Evolutionary conservation across 768 basidiomycete genomes (phyloP).

Genomic region (Aureoboletus auriporus): DNA sequence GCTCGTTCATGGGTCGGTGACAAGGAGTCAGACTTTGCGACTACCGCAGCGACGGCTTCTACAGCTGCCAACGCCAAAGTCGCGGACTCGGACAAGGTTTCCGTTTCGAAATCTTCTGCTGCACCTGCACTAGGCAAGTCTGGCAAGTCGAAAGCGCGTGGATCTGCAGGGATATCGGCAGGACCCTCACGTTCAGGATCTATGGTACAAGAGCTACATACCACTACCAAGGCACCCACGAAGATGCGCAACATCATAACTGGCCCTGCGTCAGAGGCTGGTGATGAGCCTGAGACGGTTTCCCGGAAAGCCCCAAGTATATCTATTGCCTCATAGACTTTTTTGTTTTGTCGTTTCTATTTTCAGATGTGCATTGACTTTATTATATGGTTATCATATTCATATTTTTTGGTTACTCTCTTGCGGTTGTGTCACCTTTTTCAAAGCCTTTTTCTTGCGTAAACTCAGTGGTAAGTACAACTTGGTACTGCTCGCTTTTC

Average conservation of each 20-base stretch:
- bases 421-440: background rate
- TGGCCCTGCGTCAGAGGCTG: conserved; percentile 48
- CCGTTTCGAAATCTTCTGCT: conserved; percentile 40
- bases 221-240: conserved; percentile 47
- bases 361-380: conserved; percentile 10
- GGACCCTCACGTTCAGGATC: conserved; percentile 59
- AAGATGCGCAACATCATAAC: conserved; percentile 64
- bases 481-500: no score
- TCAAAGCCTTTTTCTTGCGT: no score
- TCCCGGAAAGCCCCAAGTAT: conserved; percentile 15
- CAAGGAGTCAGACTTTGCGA: conserved; percentile 67
- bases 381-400: conserved; percentile 9
- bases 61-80: conserved; percentile 26
- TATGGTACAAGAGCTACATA: conserved; percentile 41
- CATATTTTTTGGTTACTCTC: conserved; percentile 9
- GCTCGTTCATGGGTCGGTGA: conserved; percentile 79
- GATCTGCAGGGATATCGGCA: conserved; percentile 42
- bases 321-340: conserved; percentile 17
- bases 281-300: conserved; percentile 42
- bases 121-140: conserved; percentile 40
- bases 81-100: conserved; percentile 26
- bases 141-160: conserved; percentile 38
- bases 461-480: no score
- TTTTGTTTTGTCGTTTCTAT: conserved; percentile 6
- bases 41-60: conserved; percentile 27